Percentiles rank a stretch among this genome's conserved stretches.
Evolutionary conservation across 2,329 filamentous ascomycete species (phyloP).

Genomic region (Periglandula ipomoeae): DNA sequence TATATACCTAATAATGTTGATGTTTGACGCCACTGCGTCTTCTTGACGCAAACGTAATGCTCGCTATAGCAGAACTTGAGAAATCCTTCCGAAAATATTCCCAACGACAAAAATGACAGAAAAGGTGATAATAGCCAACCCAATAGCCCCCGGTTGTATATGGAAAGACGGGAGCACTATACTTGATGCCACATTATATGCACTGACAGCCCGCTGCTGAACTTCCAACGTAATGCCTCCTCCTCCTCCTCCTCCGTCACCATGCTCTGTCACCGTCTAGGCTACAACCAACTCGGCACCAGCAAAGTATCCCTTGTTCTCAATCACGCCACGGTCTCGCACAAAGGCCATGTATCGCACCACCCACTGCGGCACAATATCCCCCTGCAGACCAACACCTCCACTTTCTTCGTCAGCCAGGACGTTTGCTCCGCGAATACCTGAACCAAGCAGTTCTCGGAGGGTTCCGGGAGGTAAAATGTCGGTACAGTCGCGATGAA

Average conservation of each 20-base stretch:
- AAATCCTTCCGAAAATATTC: neutral
- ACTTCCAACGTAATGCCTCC: neutral
- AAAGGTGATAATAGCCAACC: neutral
- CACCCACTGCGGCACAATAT: constrained; percentile 86
- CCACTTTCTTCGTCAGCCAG: constrained; percentile 51
- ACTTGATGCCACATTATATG: neutral
- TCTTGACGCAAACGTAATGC: constrained; percentile 4
- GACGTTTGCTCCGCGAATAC: constrained; percentile 63
- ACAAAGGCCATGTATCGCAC: constrained; percentile 96
- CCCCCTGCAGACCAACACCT: constrained; percentile 56
- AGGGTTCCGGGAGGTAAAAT: constrained; percentile 80
- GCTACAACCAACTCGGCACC: constrained; percentile 53
- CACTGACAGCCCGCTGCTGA: neutral
- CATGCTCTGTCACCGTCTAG: neutral
- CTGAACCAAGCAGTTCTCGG: constrained; percentile 70
- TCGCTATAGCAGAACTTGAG: constrained; percentile 6
- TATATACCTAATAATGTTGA: neutral
- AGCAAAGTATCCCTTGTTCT: constrained; percentile 97
- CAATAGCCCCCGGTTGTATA: neutral
- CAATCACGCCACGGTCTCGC: constrained; percentile 85
- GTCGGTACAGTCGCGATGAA: constrained; percentile 90
- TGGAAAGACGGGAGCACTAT: neutral
- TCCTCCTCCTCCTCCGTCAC: neutral
- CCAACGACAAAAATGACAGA: neutral
- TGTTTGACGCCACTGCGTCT: neutral